Base-by-base conservation (phyloP, 2,329 filamentous ascomycete genomes). In the Apiospora malaysiana region DNA sequence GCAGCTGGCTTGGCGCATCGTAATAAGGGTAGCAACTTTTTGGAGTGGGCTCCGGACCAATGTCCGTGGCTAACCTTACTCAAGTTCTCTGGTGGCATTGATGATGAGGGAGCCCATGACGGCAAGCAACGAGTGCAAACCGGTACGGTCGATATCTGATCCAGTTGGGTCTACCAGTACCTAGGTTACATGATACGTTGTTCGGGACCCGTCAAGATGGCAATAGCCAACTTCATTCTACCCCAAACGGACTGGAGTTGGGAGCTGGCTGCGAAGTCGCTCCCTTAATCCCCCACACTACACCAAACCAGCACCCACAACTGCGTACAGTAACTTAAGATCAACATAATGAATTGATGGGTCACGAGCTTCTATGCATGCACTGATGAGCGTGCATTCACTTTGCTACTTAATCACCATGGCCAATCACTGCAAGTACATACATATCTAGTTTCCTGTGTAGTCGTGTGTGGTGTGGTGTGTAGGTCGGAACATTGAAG, bases 71-170 rank as follows among this genome's bases (percentile, higher is more conserved):
- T 16, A 27, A 59, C 51, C 25, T 37, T 27, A 59, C 25, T 21
- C 51, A 59, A 10, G 27, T 18, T 59, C 25, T 59, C 18, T 59
- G 51, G 51, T 37, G 21, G 21, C 51, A 59, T 59, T 32, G 51
- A n/a, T n/a, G n/a, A n/a, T n/a, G n/a, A 59, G 51, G 27, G 27
- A 32, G 51, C 51, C 51, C 27, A 59, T 59, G 51, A n/a, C 51
- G 51, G 51, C 25, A 21, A 59, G 6, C 27, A 6, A 56, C 32
- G 25, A 32, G 4, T 56, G 25, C 49, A 56, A 49, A 23, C 46
- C n/a, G 18, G 46, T 12, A 49, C n/a, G 12, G 45, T 47, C 18
- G 18, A 4, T 18, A n/a, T 9, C 45, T n/a, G 45, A n/a, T 21
- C 9, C 18, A 23, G 14, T 18, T 56, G 10, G 14, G 25, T n/a